Base-by-base conservation (phyloP, 805 yeast genomes). In the Yarrowia sp. region DNA sequence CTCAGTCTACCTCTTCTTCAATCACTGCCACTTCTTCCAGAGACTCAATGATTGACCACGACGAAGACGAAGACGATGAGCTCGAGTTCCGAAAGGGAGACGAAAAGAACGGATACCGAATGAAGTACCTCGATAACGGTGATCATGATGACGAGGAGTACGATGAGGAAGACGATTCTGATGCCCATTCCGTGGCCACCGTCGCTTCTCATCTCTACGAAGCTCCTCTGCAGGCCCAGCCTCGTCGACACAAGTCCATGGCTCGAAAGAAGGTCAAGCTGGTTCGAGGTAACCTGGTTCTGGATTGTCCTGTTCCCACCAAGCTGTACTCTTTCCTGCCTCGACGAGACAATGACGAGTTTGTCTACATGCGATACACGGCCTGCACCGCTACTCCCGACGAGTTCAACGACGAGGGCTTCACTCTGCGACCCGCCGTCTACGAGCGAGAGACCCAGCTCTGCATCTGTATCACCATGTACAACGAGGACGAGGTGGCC, bases 371-470 rank as follows among this genome's bases (percentile, higher is more conserved):
- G 98, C 88, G 97, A 72, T 95, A 95, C 78, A 91, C 98, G 0
- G 99, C 99, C 0, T 93, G 97, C 75, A 95, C 99, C 1, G 84
- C 96, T 1, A 93, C 90, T 69, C 97, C 99, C 1, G 95, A 93
- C 78, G 89, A 90, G 43, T 95, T 91, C 76, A 85, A 86, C 16
- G 82, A 81, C 3, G 86, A 85, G 59, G 98, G 98, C 0, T 95
- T 93, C 79, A 88, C 93, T 1, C 80, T 95, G 64, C 85, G 99
- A 73, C 90, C 97, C 9, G 89, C 91, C 8, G 94, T 91, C 72
- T 85, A 87, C 76, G 91, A 90, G 72, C 87, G 99, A 76, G 97
- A 92, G 74, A 94, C 95, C 38, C 98, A 96, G 79, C 81, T 95
- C 46, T 92, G 90, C 55, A 86, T 95, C 65, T 93, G 98, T 79